These are phyloP conservation scores for Hymenoscyphus albidus DNA, from an alignment of 2,329 filamentous ascomycete species.

Conservation along the genomic window DNA sequence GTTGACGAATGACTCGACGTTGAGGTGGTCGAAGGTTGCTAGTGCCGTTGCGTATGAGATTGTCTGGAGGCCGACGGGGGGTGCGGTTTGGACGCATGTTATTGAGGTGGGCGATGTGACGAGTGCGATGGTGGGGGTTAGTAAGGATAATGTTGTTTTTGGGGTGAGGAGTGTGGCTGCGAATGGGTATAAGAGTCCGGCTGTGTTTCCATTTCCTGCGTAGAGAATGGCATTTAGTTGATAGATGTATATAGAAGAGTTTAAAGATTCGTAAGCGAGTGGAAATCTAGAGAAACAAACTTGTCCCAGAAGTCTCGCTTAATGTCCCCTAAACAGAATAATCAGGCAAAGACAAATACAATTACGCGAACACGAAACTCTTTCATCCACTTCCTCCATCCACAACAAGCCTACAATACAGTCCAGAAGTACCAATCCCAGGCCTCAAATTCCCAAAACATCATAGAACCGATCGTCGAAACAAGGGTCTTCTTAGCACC, in stretches of 20 bases:
- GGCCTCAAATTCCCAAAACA: too few relatives aligned
- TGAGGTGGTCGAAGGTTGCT: conserved; percentile 46
- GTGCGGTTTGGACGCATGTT: conserved; percentile 45
- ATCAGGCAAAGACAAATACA: too few relatives aligned
- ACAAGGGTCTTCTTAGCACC: too few relatives aligned
- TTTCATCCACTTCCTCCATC: too few relatives aligned
- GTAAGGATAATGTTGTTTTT: conserved; percentile 57
- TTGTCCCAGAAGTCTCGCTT: too few relatives aligned
- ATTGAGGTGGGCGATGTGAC: conserved; percentile 47
- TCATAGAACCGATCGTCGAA: too few relatives aligned
- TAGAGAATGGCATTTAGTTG: not conserved
- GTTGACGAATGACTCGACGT: conserved; percentile 46
- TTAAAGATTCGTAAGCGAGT: too few relatives aligned
- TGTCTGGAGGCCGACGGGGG: conserved; percentile 50
- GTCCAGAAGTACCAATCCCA: too few relatives aligned
- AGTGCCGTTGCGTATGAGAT: conserved; percentile 49
- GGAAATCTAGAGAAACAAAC: too few relatives aligned
- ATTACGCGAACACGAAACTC: too few relatives aligned
- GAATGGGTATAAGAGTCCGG: conserved; percentile 49
- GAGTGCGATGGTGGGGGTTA: conserved; percentile 44
- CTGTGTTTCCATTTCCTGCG: conserved; percentile 21
- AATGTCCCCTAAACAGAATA: too few relatives aligned
- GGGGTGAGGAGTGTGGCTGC: conserved; percentile 49
- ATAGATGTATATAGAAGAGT: not conserved
- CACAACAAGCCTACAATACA: too few relatives aligned